phyloP scores from a whole-genome alignment of 2,329 filamentous ascomycete genomes.

The Dactylellina cionopaga region DNA sequence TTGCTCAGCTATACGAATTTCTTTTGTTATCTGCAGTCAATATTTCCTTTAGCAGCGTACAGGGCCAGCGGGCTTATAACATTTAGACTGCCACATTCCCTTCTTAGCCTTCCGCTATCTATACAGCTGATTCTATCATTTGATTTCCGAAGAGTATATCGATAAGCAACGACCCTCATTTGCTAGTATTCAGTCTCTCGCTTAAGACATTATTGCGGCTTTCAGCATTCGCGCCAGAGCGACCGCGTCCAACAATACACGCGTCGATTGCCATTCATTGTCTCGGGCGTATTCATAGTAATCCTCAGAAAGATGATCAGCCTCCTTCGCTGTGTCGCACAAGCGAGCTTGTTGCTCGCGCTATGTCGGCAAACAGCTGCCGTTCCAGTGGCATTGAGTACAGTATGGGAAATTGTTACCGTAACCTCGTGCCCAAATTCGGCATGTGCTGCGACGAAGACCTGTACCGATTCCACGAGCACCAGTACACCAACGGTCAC shows the following conservation, averaged over 20 bases:
- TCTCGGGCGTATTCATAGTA: background rate
- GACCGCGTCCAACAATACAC: background rate
- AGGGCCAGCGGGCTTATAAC: too few relatives aligned
- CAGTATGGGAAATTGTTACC: conserved; percentile 40
- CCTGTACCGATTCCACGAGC: background rate
- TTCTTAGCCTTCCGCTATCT: too few relatives aligned
- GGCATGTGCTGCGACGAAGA: conserved; percentile 6
- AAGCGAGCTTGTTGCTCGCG: conserved; percentile 15
- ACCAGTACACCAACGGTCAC: conserved; percentile 13
- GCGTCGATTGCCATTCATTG: background rate
- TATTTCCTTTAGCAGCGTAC: conserved; percentile 5
- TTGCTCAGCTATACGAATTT: conserved; percentile 50
- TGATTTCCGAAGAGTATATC: conserved; percentile 5
- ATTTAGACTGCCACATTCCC: too few relatives aligned
- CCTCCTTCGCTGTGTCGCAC: conserved; percentile 9
- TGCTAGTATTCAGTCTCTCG: background rate
- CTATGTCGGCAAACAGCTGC: conserved; percentile 14
- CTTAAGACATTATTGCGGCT: background rate
- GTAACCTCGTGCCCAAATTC: conserved; percentile 20
- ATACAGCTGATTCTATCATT: background rate
- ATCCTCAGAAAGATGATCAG: conserved; percentile 29
- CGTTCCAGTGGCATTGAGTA: conserved; percentile 19
- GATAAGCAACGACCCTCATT: conserved; percentile 8
- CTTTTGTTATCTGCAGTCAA: conserved; percentile 39
- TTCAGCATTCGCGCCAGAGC: background rate